These are phyloP conservation scores for Turritis glabra DNA, from an alignment of 345 rosid genomes.

Conservation along the genomic window DNA sequence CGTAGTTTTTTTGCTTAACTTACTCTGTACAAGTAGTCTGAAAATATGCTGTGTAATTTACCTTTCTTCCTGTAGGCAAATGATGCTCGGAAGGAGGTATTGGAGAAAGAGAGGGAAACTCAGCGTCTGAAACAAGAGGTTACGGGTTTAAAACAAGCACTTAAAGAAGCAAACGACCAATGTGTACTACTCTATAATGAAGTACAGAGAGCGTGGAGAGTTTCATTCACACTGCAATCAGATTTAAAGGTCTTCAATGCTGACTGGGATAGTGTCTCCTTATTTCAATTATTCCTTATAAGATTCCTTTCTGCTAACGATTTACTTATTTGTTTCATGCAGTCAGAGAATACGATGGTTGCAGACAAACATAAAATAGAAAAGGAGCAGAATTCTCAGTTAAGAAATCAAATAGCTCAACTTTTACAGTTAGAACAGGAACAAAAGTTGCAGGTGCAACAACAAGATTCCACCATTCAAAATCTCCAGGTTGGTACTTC, in stretches of 20 bases:
- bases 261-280: constrained; percentile 14
- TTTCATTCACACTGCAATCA: constrained; percentile 85
- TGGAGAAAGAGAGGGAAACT: constrained; percentile 82
- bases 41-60: constrained; percentile 8
- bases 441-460: constrained; percentile 67
- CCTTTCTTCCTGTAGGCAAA: constrained; percentile 62
- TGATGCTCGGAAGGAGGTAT: constrained; percentile 86
- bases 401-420: constrained; percentile 73
- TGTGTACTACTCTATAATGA: constrained; percentile 89
- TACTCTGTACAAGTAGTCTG: background rate
- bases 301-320: constrained; percentile 12
- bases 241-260: constrained; percentile 73
- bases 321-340: constrained; percentile 37
- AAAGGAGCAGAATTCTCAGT: constrained; percentile 85
- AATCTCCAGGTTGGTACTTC: constrained; percentile 65
- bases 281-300: background rate
- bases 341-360: constrained; percentile 89
- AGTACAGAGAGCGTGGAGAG: constrained; percentile 99
- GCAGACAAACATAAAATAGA: constrained; percentile 74
- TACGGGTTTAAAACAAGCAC: constrained; percentile 67
- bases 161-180: constrained; percentile 92
- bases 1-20: too few relatives aligned
- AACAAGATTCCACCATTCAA: constrained; percentile 75
- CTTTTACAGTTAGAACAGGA: constrained; percentile 71
- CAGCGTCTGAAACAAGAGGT: constrained; percentile 83